These are phyloP conservation scores for Dalbergia cultrata DNA, from an alignment of 306 rosid genomes.

Conservation along the genomic window DNA sequence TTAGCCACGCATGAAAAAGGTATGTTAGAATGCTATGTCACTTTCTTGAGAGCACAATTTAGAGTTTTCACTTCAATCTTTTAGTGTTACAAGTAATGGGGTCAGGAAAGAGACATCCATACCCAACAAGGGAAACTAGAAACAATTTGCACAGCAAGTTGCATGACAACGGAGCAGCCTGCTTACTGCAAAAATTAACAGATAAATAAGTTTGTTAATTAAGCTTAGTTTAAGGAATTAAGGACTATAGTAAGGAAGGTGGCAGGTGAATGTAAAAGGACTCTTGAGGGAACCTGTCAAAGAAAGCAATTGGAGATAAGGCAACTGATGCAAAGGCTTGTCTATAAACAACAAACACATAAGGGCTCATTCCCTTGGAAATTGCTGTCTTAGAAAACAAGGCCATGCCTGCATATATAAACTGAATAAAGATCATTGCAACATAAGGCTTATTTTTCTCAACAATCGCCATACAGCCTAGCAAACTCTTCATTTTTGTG, in stretches of 20 bases:
- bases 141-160: constrained; percentile 74
- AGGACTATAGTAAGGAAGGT: neutral
- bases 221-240: neutral
- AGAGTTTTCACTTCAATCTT: neutral
- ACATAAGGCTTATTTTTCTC: constrained; percentile 67
- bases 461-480: constrained; percentile 30
- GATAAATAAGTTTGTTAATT: neutral
- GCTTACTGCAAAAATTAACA: constrained; percentile 63
- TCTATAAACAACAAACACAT: constrained; percentile 87
- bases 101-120: constrained; percentile 47
- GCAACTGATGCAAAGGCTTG: constrained; percentile 84
- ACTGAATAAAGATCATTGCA: constrained; percentile 80
- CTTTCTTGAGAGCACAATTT: constrained; percentile 6
- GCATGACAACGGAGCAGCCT: constrained; percentile 66
- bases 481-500: constrained; percentile 55
- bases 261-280: neutral
- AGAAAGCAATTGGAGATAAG: constrained; percentile 79
- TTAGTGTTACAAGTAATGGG: constrained; percentile 8
- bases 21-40: constrained; percentile 24
- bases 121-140: constrained; percentile 85
- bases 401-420: constrained; percentile 90
- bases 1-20: neutral
- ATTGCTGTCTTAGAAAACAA: constrained; percentile 91
- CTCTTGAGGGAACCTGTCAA: constrained; percentile 66
- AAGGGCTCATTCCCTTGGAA: constrained; percentile 88